Percentiles rank a stretch among this genome's conserved stretches.
These are phyloP conservation scores for Plantago coronopus DNA, from an alignment of 305 asterid species.

Conservation along the genomic window DNA sequence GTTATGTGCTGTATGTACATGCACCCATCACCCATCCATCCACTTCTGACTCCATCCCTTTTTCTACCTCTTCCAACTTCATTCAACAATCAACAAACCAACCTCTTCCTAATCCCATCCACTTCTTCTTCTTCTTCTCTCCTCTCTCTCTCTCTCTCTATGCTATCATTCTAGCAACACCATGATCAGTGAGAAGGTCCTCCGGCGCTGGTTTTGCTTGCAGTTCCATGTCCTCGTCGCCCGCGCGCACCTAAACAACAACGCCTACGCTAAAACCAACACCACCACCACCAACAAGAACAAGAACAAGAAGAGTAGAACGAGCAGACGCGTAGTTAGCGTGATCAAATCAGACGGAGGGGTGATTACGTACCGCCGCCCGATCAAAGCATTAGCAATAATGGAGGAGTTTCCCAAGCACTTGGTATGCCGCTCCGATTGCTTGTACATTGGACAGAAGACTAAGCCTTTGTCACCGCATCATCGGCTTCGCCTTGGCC, in stretches of 20 bases:
- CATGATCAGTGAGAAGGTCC: conserved; percentile 23
- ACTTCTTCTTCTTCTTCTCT: too few relatives aligned
- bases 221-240: too few relatives aligned
- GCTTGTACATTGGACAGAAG: conserved; percentile 52
- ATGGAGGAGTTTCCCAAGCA: conserved; percentile 50
- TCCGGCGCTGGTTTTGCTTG: not conserved
- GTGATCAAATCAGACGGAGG: conserved; percentile 36
- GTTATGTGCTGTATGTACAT: too few relatives aligned
- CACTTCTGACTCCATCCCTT: too few relatives aligned
- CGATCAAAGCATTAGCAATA: conserved; percentile 33
- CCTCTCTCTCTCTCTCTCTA: too few relatives aligned
- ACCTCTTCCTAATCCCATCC: too few relatives aligned
- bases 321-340: not conserved
- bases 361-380: conserved; percentile 35
- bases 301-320: not conserved
- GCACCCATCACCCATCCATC: too few relatives aligned
- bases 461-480: conserved; percentile 38
- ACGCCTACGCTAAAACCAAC: too few relatives aligned
- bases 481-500: conserved; percentile 44
- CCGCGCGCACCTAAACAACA: too few relatives aligned
- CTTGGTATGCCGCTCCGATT: conserved; percentile 49
- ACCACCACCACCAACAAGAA: not conserved
- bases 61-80: too few relatives aligned
- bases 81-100: too few relatives aligned
- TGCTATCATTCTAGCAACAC: conserved; percentile 5